Base-by-base conservation (phyloP, 805 yeast genomes). In the Wickerhamiella australiensis region DNA sequence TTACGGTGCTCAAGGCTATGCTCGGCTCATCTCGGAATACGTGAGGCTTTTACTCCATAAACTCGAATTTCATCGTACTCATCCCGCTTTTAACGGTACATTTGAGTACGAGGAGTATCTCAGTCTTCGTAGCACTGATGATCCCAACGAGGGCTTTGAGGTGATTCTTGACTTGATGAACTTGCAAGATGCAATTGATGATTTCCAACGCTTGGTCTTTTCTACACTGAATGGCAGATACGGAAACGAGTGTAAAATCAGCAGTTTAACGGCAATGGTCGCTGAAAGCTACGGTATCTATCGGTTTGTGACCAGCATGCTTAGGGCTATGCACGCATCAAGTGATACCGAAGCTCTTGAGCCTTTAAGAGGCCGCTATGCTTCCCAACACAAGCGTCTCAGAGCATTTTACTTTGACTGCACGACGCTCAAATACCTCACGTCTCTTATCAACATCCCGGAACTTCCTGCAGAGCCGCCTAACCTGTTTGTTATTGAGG, bases 31-130 rank as follows among this genome's bases (percentile, higher is more conserved):
- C 55, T 73, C 72, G 50, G 95, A 82, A 58, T 90, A 90, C 62
- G 84, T 79, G 40, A 68, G 72, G 27, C 84, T 78, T 55, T 66
- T 90, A 46, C 67, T 84, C 47, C 72, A 75, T 60, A 90, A 90
- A 61, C 72, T 92, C 57, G 76, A 76, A 53, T 90, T 90, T 66
- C 97, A 90, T 64, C 75, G 80, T 52, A 73, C 75, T 52, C 94
- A 92, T 60, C 79, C 85, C 12, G 94, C 87, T 3, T 92, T 90
- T 67, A 90, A 84, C 61, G 98, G 97, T 33, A 86, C 86, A 33
- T 90, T 90, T 65, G 98, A 90, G 63, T 92, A 90, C 62, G 95
- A 87, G 64, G 98, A 90, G 63, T 92, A 90, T 61, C 79, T 88
- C 41, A 85, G 96, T 3, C 72, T 90, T 56, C 77, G 85, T 51